Conservation (phyloP, 2,329 filamentous ascomycete species). For the Hypoxylon sp. region DNA sequence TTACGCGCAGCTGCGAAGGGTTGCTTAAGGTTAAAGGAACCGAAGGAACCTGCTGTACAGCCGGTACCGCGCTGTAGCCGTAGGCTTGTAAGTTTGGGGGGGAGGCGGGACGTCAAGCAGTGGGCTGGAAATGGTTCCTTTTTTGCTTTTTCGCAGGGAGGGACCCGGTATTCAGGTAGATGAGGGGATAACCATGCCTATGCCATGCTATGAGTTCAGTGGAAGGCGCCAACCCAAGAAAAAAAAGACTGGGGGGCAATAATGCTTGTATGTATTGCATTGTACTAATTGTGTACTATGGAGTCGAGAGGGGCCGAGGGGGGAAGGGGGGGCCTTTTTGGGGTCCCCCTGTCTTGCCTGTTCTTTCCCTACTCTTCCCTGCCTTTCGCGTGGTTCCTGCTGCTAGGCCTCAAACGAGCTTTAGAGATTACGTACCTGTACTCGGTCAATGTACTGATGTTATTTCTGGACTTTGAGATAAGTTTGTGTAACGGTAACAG, state of each 20-base stretch:
- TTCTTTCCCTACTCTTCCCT: constrained; percentile 23
- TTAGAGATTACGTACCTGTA: constrained; percentile 31
- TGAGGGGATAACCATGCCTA: constrained; percentile 49
- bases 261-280: constrained; percentile 35
- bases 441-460: constrained; percentile 6
- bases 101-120: constrained; percentile 27
- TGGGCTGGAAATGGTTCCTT: constrained; percentile 40
- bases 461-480: constrained; percentile 23
- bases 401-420: constrained; percentile 32
- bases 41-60: constrained; percentile 28
- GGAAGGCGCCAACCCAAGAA: constrained; percentile 38
- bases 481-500: constrained; percentile 31
- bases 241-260: constrained; percentile 31
- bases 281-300: constrained; percentile 34
- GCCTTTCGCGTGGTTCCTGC: constrained; percentile 42
- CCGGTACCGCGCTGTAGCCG: constrained; percentile 29
- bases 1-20: constrained; percentile 27
- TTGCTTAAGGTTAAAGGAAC: constrained; percentile 39
- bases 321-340: constrained; percentile 13
- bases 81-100: constrained; percentile 12
- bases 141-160: constrained; percentile 43
- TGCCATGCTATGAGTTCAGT: constrained; percentile 43
- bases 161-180: constrained; percentile 50
- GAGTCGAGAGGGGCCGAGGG: constrained; percentile 36
- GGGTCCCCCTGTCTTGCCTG: constrained; percentile 12